Conservation (phyloP, 495 filamentous ascomycete species). For the Copromyces sp. region DNA sequence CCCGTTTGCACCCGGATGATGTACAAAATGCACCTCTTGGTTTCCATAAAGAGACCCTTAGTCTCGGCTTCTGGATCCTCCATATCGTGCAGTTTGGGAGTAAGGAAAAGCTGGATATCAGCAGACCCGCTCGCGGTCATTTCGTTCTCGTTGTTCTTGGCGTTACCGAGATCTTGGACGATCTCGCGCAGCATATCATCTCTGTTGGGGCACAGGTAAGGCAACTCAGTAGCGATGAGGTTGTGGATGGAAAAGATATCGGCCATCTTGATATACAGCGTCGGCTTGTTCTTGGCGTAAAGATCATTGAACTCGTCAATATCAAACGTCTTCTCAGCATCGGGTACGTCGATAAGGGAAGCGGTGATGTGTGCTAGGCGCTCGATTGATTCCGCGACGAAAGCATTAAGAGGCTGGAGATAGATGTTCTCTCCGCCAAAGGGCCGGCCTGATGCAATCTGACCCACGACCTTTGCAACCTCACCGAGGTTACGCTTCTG, state of each 20-base stretch:
- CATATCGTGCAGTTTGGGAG: conserved; percentile 79
- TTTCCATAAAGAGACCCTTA: conserved; percentile 93
- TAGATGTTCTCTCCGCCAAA: conserved; percentile 95
- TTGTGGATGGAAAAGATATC: conserved; percentile 96
- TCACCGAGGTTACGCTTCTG: conserved; percentile 90
- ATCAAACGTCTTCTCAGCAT: conserved; percentile 84
- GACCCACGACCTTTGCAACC: conserved; percentile 81
- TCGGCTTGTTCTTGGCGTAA: conserved; percentile 90
- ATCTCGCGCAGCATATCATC: conserved; percentile 90
- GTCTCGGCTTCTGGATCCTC: conserved; percentile 89
- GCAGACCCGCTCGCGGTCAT: conserved; percentile 76
- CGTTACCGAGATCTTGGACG: conserved; percentile 84
- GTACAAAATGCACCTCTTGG: conserved; percentile 93
- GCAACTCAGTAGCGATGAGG: conserved; percentile 68
- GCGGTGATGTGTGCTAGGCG: conserved; percentile 63
- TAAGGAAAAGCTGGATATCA: conserved; percentile 86
- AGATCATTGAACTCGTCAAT: conserved; percentile 98
- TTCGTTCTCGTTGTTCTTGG: conserved; percentile 90
- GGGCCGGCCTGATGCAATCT: conserved; percentile 71
- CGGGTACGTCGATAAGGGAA: conserved; percentile 69
- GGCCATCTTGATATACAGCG: conserved; percentile 95
- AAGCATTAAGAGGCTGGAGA: conserved; percentile 85
- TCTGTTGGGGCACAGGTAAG: conserved; percentile 60
- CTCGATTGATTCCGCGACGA: conserved; percentile 76
- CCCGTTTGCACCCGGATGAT: conserved; percentile 95